Evolutionary conservation across 2,329 filamentous ascomycete genomes (phyloP), one percentile per base, ranked within the genome.

Genomic region (Fusarium stilboides): DNA sequence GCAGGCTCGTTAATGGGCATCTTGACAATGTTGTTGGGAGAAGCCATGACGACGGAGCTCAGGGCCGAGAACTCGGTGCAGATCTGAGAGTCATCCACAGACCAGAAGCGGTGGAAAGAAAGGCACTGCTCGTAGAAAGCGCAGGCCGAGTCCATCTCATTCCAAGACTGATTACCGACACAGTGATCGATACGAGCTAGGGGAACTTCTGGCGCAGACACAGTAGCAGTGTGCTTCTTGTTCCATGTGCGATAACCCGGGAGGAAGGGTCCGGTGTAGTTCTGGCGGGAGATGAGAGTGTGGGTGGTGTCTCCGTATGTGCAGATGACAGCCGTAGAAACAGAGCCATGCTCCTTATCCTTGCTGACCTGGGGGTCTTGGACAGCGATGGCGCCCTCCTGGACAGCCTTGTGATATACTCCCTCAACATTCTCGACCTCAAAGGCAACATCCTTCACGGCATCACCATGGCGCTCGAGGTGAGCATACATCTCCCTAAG

Each of bases 1-100:
- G 95, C 95, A 3, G 95, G 95, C 83, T 98, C 94, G 84, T 98
- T 98, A 87, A 98, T 97, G 75, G 95, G 95, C 94, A 98, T 98
- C 84, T 98, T 98, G 81, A 98, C 94, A 6, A 92, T 80, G 60
- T 95, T 92, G 83, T 94, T 93, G 63, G 90, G 89, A 6, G 91
- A 93, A 42, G 92, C 89, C 94, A 98, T 97, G 77, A 98, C 95
- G 75, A 98, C 90, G 76, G 89, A 93, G 81, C 91, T 94, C 47
- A 98, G 86, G 12, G 95, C 94, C 1, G 91, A 94, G 86, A 93
- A 98, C 77, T 97, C 94, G 71, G 93, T 97, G 86, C 90, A 93
- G 82, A 98, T 97, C 78, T 97, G 89, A 72, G 89, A 92, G 85
- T 98, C 95, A 80, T 98, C 95, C 61, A 98, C 94, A 56, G 91